Evolutionary conservation across 1,284 basidiomycete genomes (phyloP).

Genomic region (Pseudozyma thailandica): DNA sequence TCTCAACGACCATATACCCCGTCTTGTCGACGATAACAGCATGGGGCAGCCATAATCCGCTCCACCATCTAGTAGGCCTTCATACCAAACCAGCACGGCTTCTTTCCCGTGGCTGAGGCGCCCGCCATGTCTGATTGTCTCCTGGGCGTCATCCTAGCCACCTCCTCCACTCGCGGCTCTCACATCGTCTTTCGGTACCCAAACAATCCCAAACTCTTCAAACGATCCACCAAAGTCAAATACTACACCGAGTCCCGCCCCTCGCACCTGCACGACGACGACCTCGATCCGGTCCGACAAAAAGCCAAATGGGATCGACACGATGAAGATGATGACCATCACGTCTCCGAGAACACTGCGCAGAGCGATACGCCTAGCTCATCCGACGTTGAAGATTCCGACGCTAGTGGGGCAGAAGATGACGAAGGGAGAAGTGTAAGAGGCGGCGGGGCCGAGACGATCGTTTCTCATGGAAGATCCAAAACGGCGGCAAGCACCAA

Average conservation of each 20-base stretch:
- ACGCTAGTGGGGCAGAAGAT: slow-evolving; percentile 32
- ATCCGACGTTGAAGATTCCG: slow-evolving; percentile 48
- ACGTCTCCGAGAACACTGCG: slow-evolving; percentile 16
- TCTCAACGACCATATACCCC: no score
- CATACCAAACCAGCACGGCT: background rate
- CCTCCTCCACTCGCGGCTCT: slow-evolving; percentile 58
- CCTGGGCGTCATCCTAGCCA: slow-evolving; percentile 63
- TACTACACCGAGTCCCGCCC: slow-evolving; percentile 53
- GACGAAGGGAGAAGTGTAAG: slow-evolving; percentile 27
- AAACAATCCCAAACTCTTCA: slow-evolving; percentile 54
- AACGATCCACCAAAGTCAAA: slow-evolving; percentile 56
- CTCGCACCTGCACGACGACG: slow-evolving; percentile 21
- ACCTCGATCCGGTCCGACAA: slow-evolving; percentile 45
- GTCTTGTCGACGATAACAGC: no score
- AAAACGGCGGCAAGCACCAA: slow-evolving; percentile 15
- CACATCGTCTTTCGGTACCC: slow-evolving; percentile 65
- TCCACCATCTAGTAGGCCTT: no score
- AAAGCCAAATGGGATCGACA: slow-evolving; percentile 46
- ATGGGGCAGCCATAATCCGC: no score
- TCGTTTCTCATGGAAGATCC: slow-evolving; percentile 24
- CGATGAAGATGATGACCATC: slow-evolving; percentile 41
- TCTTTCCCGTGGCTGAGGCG: no score
- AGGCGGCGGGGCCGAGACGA: slow-evolving; percentile 32
- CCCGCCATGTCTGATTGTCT: slow-evolving; percentile 47
- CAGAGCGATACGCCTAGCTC: slow-evolving; percentile 47